Conservation (phyloP, 2,329 filamentous ascomycete genomes). For the Trichophyton benhamiae region DNA sequence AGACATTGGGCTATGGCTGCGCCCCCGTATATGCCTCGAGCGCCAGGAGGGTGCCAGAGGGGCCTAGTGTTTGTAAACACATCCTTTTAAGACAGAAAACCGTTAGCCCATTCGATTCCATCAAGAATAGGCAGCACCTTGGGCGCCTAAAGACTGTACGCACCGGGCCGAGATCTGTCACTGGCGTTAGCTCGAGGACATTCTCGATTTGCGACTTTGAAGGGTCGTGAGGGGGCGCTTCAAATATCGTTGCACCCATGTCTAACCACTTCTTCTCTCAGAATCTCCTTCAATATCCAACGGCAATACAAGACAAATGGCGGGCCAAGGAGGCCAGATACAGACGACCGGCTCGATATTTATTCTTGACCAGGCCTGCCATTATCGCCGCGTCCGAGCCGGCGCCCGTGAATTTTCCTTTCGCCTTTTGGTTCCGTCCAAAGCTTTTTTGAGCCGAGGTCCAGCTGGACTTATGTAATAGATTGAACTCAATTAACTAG, state of each 20-base stretch:
- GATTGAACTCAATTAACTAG: not conserved
- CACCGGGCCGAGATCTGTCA: constrained; percentile 50
- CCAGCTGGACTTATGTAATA: not conserved
- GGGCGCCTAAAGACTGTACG: constrained; percentile 18
- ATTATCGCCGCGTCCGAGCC: not conserved
- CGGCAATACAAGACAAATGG: not conserved
- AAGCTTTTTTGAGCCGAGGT: not conserved
- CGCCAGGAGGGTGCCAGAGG: constrained; percentile 83
- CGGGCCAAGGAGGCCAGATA: not conserved
- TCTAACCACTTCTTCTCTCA: not conserved
- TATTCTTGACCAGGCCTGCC: not conserved
- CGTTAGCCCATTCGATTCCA: not conserved
- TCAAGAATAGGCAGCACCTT: not conserved
- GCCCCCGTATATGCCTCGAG: constrained; percentile 86
- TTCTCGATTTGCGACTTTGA: constrained; percentile 76
- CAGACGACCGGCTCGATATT: not conserved
- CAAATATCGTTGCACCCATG: constrained; percentile 49
- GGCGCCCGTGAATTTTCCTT: not conserved
- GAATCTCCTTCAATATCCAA: not conserved
- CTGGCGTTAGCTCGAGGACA: constrained; percentile 69
- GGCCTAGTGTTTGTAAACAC: constrained; percentile 91
- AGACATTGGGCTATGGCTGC: constrained; percentile 87
- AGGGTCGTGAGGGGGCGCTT: constrained; percentile 59
- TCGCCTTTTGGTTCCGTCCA: not conserved
- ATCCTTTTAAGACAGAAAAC: constrained; percentile 43